phyloP scores from a whole-genome alignment of 208 protist species.

The Leishmania tropica region DNA sequence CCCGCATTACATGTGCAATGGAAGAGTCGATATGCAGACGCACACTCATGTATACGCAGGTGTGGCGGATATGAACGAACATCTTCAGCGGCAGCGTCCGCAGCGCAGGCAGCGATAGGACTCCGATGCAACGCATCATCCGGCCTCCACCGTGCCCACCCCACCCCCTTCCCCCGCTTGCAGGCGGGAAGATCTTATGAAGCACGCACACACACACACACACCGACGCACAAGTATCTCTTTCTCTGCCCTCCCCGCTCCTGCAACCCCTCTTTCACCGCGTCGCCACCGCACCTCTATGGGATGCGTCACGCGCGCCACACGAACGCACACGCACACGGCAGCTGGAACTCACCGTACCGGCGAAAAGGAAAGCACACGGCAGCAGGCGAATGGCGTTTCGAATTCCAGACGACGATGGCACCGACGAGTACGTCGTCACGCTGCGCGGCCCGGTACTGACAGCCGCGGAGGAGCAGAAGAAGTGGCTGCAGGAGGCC shows the following conservation, averaged over 20 bases:
- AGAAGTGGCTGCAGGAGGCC: constrained; percentile 88
- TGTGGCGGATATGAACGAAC: not conserved
- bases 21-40: not conserved
- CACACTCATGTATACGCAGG: not conserved
- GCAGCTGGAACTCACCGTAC: too few relatives aligned
- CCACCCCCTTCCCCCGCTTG: not conserved
- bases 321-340: not conserved
- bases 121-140: not conserved
- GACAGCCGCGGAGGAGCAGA: constrained; percentile 89
- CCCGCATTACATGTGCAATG: not conserved
- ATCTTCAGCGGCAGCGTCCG: not conserved
- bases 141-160: not conserved
- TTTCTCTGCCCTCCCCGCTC: not conserved
- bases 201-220: not conserved
- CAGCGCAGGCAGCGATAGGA: not conserved
- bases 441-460: constrained; percentile 64
- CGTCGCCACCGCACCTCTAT: not conserved
- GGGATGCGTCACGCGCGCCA: not conserved
- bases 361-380: not conserved
- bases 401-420: constrained; percentile 11
- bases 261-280: not conserved
- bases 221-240: not conserved
- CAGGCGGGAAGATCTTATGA: not conserved
- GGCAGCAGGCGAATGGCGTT: constrained; percentile 17
- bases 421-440: constrained; percentile 29